Percentiles rank a stretch among this genome's conserved stretches.
Evolutionary conservation across 257 asterid genomes (phyloP).

Genomic region (Gardenia jasminoides): DNA sequence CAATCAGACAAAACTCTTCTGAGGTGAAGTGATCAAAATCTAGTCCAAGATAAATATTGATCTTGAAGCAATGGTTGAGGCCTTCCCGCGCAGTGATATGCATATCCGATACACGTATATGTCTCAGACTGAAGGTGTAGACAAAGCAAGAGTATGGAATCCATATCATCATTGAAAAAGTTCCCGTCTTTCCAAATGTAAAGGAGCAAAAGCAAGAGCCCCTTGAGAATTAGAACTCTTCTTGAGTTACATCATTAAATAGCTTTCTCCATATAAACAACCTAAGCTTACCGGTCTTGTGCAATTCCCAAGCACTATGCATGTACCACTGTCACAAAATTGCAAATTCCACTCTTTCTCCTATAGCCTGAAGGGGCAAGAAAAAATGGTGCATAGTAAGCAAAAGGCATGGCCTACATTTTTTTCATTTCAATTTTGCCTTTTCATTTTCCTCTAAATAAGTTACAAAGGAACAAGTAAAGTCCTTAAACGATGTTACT

Average conservation of each 20-base stretch:
- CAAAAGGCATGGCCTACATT: neutral
- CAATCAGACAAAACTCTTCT: no score
- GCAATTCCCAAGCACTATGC: neutral
- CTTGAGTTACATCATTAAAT: constrained; percentile 1
- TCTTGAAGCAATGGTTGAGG: no score
- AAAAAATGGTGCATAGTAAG: neutral
- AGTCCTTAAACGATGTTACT: neutral
- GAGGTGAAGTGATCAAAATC: no score
- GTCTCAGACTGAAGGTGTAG: neutral
- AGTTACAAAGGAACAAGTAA: neutral
- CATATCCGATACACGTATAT: neutral
- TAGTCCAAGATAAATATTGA: no score
- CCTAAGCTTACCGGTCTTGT: neutral
- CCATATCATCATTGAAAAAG: neutral
- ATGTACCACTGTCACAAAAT: constrained; percentile 12
- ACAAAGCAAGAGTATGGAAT: neutral
- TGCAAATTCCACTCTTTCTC: constrained; percentile 26
- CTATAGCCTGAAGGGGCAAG: constrained; percentile 29
- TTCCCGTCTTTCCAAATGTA: neutral
- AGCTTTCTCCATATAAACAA: neutral
- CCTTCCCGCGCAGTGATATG: no score
- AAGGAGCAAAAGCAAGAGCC: no score
- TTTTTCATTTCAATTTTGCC: neutral
- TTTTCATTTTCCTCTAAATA: neutral
- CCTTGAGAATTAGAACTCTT: no score